Evolutionary conservation across 2,329 filamentous ascomycete genomes (phyloP), one percentile per base, ranked within the genome.

Genomic region (Arthrobotrys sinensis): DNA sequence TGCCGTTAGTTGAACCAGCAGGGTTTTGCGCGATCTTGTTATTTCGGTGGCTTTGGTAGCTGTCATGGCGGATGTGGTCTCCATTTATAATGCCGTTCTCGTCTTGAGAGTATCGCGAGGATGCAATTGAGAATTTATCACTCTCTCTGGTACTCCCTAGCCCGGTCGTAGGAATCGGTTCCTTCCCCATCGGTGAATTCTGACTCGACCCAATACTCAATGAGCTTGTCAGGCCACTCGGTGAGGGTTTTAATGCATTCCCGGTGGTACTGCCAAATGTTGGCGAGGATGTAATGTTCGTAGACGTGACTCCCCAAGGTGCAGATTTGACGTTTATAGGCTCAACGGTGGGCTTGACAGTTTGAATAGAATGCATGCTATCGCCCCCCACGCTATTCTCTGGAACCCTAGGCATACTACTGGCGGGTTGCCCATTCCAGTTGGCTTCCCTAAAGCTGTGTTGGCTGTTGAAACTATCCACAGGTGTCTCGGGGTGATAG

Each of bases 401-500:
- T 11, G 60, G 28, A 10, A 78, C 11, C 28, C 55, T 78, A 4
- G 75, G 67, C n/a, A 71, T 60, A 14, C 43, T 64, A n/a, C 11
- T 36, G 3, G 24, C 28, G 1, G 40, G 40, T 11, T 64, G 38
- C 7, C 40, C 40, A 6, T 7, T 64, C 76, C 76, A 79, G 19
- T 60, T 70, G 4, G 68, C 69, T 14, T 79, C 76, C 28, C 64
- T 57, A 36, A 73, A 79, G 55, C 76, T 79, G 10, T 69, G 64
- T 16, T 73, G 68, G 55, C 69, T 73, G 32, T 66, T 68, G 19
- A 79, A 70, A 46, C 69, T 79, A 55, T 79, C 76, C 2, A 79
- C 76, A 10, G 76, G 76, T 14, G 76, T 79, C 14, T 79, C 76
- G 7, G 76, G 75, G 34, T 79, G 68, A 24, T 79, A 79, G 50